Evolutionary conservation across 2,329 filamentous ascomycete genomes (phyloP), one percentile per base, ranked within the genome.

Genomic region (Didymella keratinophila): DNA sequence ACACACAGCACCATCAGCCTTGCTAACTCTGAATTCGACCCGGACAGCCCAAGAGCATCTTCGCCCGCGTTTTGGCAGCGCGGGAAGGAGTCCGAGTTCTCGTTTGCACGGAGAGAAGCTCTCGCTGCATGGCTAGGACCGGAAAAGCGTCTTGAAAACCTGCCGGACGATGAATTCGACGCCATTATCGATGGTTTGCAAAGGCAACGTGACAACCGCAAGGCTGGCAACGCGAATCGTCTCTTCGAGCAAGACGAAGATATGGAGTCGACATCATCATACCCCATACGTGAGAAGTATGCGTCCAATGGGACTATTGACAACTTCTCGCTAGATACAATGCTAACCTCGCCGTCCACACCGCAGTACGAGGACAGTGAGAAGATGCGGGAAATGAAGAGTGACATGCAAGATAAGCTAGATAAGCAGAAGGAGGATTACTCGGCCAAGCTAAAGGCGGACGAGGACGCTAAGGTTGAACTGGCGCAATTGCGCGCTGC

Each of bases 151-250:
- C 92, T 99, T 61, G 88, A 91, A 10, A 91, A 90, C 62, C 81
- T 99, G 51, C 95, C 90, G 0, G 95, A 99, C 71, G 95, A 98
- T 69, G 94, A 99, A 74, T 84, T 99, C 25, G 96, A 98, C 77
- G 87, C 90, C 5, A 81, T 99, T 0, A 96, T 98, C 67, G 95
- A 98, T 67, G 94, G 98, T 70, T 89, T 99, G 28, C 94, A 97
- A 76, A 88, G 89, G 64, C 92, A 92, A 7, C 86, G 94, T 66
- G 94, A 93, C 61, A 92, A 92, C 4, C 87, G 93, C 21, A 93
- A 94, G 61, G 89, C 89, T 21, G 79, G 82, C 52, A 84, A 87
- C 56, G 83, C 80, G 61, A 56, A 39, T 28, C 77, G 82, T 18
- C 69, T 88, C 5, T 80, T 83, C 47, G 85, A 86, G 42, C 80